Conservation (phyloP, 2,329 filamentous ascomycete species). For the Pseudogymnoascus destructans region DNA sequence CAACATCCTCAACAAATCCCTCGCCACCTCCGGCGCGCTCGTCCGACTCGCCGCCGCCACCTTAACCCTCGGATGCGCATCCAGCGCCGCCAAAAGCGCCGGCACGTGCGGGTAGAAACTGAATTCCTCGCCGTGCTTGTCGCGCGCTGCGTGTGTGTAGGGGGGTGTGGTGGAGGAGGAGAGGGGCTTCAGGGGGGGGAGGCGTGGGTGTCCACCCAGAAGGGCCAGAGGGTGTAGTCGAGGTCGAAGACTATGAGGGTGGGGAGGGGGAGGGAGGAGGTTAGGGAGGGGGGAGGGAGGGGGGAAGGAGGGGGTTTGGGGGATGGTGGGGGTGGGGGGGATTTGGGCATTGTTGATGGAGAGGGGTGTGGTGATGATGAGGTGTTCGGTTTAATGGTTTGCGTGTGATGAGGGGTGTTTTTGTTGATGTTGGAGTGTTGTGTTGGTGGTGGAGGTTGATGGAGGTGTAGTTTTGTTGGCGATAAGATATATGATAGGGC, state of each 20-base stretch:
- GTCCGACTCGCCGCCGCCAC: constrained; percentile 74
- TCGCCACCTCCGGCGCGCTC: constrained; percentile 61
- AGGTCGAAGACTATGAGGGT: constrained; percentile 85
- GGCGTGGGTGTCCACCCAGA: constrained; percentile 94
- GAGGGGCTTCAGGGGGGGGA: constrained; percentile 52
- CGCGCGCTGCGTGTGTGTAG: constrained; percentile 19
- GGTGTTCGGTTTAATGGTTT: background rate
- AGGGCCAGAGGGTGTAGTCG: constrained; percentile 98
- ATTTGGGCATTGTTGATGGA: background rate
- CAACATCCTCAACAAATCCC: constrained; percentile 66
- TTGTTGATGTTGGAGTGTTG: background rate
- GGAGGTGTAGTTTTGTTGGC: background rate
- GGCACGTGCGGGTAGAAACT: constrained; percentile 61
- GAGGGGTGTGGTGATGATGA: background rate
- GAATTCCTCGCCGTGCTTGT: constrained; percentile 51
- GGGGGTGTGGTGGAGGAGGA: constrained; percentile 26
- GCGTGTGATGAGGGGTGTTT: background rate
- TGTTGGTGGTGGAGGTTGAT: background rate
- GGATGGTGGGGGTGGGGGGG: background rate
- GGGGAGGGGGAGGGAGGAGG: constrained; percentile 53
- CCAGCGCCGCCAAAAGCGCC: constrained; percentile 44
- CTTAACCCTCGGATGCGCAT: constrained; percentile 31
- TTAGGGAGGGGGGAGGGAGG: constrained; percentile 11
- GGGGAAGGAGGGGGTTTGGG: background rate
- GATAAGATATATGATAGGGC: background rate